Base-by-base conservation (phyloP, 768 basidiomycete species). In the Kwoniella shandongensis region DNA sequence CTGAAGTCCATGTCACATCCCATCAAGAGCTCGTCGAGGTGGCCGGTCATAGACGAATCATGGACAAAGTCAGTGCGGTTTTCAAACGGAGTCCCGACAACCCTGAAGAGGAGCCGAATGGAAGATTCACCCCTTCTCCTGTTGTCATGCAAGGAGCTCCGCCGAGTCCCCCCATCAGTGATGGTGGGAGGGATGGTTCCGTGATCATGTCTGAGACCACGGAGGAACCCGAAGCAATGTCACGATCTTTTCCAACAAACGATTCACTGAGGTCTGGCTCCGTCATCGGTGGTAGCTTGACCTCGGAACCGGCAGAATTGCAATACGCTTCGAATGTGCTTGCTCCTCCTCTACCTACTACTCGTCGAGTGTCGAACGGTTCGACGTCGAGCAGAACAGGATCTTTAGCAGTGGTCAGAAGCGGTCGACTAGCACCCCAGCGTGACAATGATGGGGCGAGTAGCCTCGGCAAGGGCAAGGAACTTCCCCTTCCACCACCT, bases 151-250 rank as follows among this genome's bases (percentile, higher is more conserved):
- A 64, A 44, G 66, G 59, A 8, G 54, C 73, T 15, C 75, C 75
- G 29, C 73, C 73, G 15, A 73, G 70, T 48, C 75, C 75, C 18
- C 75, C 75, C 1, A 44, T 73, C n/a, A 74, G 73, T 51, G 67
- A 71, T 2, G 61, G 45, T 26, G 25, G 54, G 45, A 38, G 57
- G 57, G 32, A n/a, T 10, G 47, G 23, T 10, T 47, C 41, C 11
- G 52, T 54, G 22, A 29, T 54, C 29, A 30, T 57, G 20, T 44
- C 53, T 10, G 57, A 63, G 32, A 44, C 44, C 1, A 59, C 56
- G 10, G 61, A 63, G 23, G 48, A 39, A 23, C 23, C 23, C 1
- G 49, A 41, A 12, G 15, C 23, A 48, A 56, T 20, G 27, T 2
- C 23, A 42, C 46, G 22, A n/a, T 13, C 22, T 7, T 26, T 11